A percentile compares a stretch with the other conserved stretches of the same genome.
Conservation (phyloP, 441 rosid species). For the Erodium chrysanthum region DNA sequence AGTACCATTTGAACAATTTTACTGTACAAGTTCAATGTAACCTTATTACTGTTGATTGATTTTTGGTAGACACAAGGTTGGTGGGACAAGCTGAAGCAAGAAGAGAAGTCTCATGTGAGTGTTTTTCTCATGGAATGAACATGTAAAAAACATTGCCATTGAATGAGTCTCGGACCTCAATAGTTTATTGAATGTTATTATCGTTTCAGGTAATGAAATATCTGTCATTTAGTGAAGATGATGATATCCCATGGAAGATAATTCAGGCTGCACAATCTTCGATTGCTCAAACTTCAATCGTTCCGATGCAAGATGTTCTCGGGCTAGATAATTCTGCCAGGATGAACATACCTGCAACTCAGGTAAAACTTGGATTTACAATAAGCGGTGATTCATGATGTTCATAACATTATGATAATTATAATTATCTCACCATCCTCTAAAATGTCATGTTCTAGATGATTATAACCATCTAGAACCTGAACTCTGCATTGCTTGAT, state of each 20-base stretch:
- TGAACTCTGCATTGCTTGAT: neutral
- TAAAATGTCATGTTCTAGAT: neutral
- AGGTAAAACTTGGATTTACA: constrained; percentile 29
- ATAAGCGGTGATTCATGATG: neutral
- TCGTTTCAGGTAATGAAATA: constrained; percentile 50
- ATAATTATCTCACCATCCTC: neutral
- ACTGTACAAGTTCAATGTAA: constrained; percentile 8
- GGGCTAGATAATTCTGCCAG: constrained; percentile 75
- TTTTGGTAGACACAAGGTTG: constrained; percentile 58
- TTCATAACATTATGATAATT: neutral
- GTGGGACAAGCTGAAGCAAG: constrained; percentile 58
- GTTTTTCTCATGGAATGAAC: neutral
- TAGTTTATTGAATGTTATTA: neutral
- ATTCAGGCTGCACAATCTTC: constrained; percentile 62
- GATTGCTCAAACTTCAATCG: constrained; percentile 63
- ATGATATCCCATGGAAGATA: constrained; percentile 54
- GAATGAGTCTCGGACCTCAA: neutral
- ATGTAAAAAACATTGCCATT: neutral
- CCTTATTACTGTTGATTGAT: constrained; percentile 12
- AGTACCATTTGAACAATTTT: neutral
- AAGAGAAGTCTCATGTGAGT: constrained; percentile 69
- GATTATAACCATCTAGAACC: too few species aligned
- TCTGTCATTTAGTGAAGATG: constrained; percentile 44
- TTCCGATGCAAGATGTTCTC: constrained; percentile 90
- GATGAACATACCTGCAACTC: constrained; percentile 88